These are phyloP conservation scores for Neocatenulostroma microsporum DNA, from an alignment of 2,329 filamentous ascomycete genomes.

Conservation along the genomic window DNA sequence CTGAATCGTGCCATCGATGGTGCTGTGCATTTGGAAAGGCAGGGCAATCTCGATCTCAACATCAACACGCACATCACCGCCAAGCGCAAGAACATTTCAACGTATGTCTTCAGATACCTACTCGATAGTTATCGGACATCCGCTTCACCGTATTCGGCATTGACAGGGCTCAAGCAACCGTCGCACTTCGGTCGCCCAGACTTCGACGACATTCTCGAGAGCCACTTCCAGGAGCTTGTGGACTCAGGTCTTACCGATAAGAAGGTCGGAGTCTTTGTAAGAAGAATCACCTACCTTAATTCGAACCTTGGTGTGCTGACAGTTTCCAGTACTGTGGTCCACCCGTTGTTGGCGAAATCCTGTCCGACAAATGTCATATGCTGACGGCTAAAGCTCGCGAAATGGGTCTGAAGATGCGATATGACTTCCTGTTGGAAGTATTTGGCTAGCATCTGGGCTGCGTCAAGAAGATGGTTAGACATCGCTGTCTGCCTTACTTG, in stretches of 20 bases:
- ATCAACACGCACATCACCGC: slow-evolving; percentile 52
- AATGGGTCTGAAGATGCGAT: slow-evolving; percentile 48
- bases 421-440: slow-evolving; percentile 53
- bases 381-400: slow-evolving; percentile 45
- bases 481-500: too few relatives aligned
- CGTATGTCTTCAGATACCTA: slow-evolving; percentile 50
- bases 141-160: slow-evolving; percentile 44
- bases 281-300: background rate
- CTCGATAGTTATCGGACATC: slow-evolving; percentile 50
- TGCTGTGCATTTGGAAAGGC: slow-evolving; percentile 29
- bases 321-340: slow-evolving; percentile 44
- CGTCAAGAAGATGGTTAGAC: too few relatives aligned
- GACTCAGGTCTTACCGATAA: slow-evolving; percentile 30
- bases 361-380: slow-evolving; percentile 48
- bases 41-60: slow-evolving; percentile 42
- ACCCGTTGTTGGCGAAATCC: slow-evolving; percentile 48
- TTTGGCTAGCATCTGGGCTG: slow-evolving; percentile 40
- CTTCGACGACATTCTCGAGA: slow-evolving; percentile 45
- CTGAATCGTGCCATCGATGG: slow-evolving; percentile 43
- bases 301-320: background rate
- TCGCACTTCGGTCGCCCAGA: slow-evolving; percentile 51
- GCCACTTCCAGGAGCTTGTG: slow-evolving; percentile 49
- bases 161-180: slow-evolving; percentile 48
- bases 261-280: slow-evolving; percentile 46
- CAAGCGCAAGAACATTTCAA: slow-evolving; percentile 46